phyloP scores from a whole-genome alignment of 2,329 filamentous ascomycete species.

The Aspergillus glaucus region DNA sequence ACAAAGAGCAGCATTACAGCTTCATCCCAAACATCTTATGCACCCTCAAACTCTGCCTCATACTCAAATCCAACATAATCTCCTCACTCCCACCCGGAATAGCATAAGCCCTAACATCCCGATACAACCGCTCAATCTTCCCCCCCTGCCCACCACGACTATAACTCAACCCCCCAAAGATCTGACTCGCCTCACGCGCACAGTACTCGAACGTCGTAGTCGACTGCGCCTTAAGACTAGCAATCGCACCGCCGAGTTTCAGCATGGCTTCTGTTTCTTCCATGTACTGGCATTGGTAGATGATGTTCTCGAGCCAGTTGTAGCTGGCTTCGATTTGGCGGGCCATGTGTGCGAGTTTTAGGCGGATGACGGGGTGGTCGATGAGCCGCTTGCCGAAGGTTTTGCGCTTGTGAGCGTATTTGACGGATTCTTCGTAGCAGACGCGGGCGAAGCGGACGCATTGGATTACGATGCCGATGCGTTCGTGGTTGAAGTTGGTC shows the following conservation, averaged over 20 bases:
- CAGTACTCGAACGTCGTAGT: constrained; percentile 97
- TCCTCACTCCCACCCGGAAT: constrained; percentile 95
- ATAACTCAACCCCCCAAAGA: constrained; percentile 92
- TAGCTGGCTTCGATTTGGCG: constrained; percentile 96
- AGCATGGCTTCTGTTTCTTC: constrained; percentile 92
- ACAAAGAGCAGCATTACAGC: constrained; percentile 50
- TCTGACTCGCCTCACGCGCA: constrained; percentile 91
- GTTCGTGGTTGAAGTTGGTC: constrained; percentile 99
- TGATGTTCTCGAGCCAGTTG: constrained; percentile 91
- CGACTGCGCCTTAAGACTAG: constrained; percentile 84
- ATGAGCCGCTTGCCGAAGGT: constrained; percentile 97
- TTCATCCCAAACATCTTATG: constrained; percentile 94
- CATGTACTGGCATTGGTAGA: constrained; percentile 92
- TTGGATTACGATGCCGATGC: constrained; percentile 97
- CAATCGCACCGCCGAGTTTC: constrained; percentile 89
- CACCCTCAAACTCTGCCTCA: constrained; percentile 82
- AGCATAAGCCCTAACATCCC: constrained; percentile 92
- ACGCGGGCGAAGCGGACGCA: constrained; percentile 91
- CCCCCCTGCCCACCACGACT: constrained; percentile 88
- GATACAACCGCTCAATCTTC: constrained; percentile 90
- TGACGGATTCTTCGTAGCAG: constrained; percentile 93
- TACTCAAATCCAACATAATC: constrained; percentile 97
- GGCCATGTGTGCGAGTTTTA: constrained; percentile 98
- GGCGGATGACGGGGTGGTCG: constrained; percentile 91
- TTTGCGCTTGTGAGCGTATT: constrained; percentile 93